These are phyloP conservation scores for Colletotrichum graminicola DNA, from an alignment of 2,329 filamentous ascomycete genomes.

Conservation along the genomic window DNA sequence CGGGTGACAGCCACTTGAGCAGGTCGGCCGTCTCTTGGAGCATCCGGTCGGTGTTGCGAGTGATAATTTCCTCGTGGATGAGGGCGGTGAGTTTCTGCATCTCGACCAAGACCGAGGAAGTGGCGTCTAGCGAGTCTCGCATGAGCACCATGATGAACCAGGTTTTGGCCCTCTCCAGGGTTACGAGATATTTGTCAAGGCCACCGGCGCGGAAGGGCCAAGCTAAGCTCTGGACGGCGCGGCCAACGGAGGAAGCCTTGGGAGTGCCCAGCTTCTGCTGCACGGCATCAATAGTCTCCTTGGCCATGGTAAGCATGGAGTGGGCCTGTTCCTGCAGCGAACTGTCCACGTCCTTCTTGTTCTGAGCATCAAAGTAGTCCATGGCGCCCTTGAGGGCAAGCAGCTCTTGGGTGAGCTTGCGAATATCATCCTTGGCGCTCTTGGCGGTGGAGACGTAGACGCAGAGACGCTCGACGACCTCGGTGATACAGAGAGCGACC, in stretches of 20 bases:
- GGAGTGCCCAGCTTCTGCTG: conserved; percentile 40
- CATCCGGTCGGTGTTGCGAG: conserved; percentile 40
- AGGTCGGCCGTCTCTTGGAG: conserved; percentile 40
- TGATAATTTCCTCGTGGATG: conserved; percentile 44
- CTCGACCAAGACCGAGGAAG: conserved; percentile 42
- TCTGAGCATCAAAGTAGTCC: conserved; percentile 43
- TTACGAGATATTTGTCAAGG: conserved; percentile 43
- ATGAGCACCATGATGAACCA: conserved; percentile 47
- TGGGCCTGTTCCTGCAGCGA: conserved; percentile 33
- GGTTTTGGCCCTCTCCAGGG: conserved; percentile 45
- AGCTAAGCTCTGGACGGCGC: conserved; percentile 33
- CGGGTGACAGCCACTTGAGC: conserved; percentile 43
- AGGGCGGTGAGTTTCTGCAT: conserved; percentile 43
- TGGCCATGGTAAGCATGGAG: conserved; percentile 44
- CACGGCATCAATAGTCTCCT: conserved; percentile 44
- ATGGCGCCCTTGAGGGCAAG: conserved; percentile 45
- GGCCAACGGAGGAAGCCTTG: conserved; percentile 37
- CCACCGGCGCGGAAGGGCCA: conserved; percentile 45
- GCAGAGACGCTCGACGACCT: conserved; percentile 43
- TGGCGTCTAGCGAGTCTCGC: conserved; percentile 43
- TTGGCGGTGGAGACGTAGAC: conserved; percentile 42
- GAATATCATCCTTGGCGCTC: conserved; percentile 45
- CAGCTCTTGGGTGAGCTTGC: conserved; percentile 45
- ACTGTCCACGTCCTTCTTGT: not conserved
- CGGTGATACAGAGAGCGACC: conserved; percentile 42